A percentile compares a stretch with the other conserved stretches of the same genome.
These are phyloP conservation scores for Mallotus japonicus DNA, from an alignment of 441 rosid genomes.

Conservation along the genomic window DNA sequence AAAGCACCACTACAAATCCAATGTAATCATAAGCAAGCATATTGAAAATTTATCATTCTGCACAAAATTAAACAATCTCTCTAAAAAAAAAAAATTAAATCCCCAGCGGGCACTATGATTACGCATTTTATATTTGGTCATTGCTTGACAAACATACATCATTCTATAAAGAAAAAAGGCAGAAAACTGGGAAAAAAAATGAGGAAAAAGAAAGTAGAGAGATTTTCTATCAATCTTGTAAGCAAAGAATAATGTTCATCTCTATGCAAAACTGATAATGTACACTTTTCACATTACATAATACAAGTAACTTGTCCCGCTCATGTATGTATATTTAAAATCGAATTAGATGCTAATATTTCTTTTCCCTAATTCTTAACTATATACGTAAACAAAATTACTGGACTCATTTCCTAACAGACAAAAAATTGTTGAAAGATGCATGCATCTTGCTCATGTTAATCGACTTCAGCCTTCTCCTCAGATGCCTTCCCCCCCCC, in stretches of 20 bases:
- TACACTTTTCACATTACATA: conserved; percentile 40
- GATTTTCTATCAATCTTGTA: background rate
- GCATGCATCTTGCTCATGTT: conserved; percentile 35
- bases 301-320: conserved; percentile 32
- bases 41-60: no score
- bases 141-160: no score
- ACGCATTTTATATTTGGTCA: no score
- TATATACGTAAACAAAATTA: conserved; percentile 46
- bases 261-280: conserved; percentile 51
- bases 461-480: conserved; percentile 38
- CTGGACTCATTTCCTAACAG: conserved; percentile 26
- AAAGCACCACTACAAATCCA: background rate
- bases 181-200: no score
- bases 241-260: conserved; percentile 16
- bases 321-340: conserved; percentile 32
- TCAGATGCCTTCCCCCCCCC: conserved; percentile 14
- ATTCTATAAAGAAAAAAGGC: no score
- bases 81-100: no score
- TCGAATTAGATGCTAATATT: conserved; percentile 25
- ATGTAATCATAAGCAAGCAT: background rate
- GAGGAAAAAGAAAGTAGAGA: background rate
- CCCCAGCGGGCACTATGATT: no score
- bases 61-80: no score
- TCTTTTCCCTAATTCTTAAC: conserved; percentile 29
- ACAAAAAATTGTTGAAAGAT: conserved; percentile 37